phyloP scores from a whole-genome alignment of 805 yeast genomes.

The Metschnikowia aberdeeniae region DNA sequence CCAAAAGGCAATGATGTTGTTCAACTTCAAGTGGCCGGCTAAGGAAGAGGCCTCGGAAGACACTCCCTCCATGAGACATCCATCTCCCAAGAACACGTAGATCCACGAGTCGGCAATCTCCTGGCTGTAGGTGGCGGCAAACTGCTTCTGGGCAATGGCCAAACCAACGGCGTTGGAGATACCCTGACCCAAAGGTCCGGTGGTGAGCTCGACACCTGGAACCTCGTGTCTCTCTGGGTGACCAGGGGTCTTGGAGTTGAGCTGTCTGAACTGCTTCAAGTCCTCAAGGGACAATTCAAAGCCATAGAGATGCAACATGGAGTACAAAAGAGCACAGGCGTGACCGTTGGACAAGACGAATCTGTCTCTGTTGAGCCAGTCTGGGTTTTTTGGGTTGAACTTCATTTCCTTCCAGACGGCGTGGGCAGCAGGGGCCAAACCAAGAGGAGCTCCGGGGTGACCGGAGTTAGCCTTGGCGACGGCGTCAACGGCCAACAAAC shows the following conservation, averaged over 20 bases:
- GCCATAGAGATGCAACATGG: slow-evolving; percentile 81
- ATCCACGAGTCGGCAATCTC: slow-evolving; percentile 78
- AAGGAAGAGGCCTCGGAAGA: slow-evolving; percentile 89
- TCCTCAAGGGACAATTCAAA: slow-evolving; percentile 79
- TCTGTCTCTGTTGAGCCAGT: slow-evolving; percentile 93
- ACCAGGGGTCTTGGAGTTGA: slow-evolving; percentile 91
- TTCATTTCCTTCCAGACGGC: slow-evolving; percentile 74
- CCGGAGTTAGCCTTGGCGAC: slow-evolving; percentile 90
- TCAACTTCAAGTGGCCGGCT: slow-evolving; percentile 94
- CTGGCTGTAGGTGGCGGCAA: slow-evolving; percentile 91
- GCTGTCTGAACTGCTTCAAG: slow-evolving; percentile 84
- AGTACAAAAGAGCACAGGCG: slow-evolving; percentile 86
- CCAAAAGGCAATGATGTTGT: slow-evolving; percentile 90
- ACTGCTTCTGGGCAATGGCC: slow-evolving; percentile 89
- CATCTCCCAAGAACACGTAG: slow-evolving; percentile 88
- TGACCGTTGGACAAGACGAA: slow-evolving; percentile 95
- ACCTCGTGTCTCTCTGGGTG: slow-evolving; percentile 86
- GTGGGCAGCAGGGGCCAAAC: slow-evolving; percentile 95
- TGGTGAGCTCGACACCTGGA: slow-evolving; percentile 94
- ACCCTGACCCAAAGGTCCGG: slow-evolving; percentile 99
- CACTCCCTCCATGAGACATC: slow-evolving; percentile 98
- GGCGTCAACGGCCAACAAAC: slow-evolving; percentile 83
- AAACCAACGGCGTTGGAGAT: slow-evolving; percentile 92
- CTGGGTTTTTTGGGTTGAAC: slow-evolving; percentile 87
- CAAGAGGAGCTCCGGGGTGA: slow-evolving; percentile 99